These are phyloP conservation scores for Hawksworthiomyces lignivorus DNA, from an alignment of 2,329 filamentous ascomycete genomes.

Conservation along the genomic window DNA sequence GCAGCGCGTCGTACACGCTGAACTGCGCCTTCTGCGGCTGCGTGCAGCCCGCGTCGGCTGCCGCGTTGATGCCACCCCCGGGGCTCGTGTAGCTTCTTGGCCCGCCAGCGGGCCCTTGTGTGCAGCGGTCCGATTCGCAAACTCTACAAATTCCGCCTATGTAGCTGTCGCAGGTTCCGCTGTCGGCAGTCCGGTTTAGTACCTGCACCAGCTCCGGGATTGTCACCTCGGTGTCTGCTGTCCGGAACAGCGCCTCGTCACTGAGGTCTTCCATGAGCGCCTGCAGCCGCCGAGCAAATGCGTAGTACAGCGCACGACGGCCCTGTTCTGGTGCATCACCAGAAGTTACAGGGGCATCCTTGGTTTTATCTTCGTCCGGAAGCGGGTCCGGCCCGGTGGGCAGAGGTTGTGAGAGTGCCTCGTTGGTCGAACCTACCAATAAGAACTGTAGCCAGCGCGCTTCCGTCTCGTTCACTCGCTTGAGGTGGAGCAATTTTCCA, in stretches of 20 bases:
- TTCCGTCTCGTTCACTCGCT: conserved; percentile 20
- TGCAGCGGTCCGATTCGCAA: too few relatives aligned
- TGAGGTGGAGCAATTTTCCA: too few relatives aligned
- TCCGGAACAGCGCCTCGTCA: conserved; percentile 19
- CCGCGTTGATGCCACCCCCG: not conserved
- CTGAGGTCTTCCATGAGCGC: conserved; percentile 24
- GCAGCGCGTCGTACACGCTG: conserved; percentile 21
- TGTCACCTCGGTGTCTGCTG: conserved; percentile 14
- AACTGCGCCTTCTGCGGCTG: conserved; percentile 20
- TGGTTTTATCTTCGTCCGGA: not conserved
- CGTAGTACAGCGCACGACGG: conserved; percentile 21
- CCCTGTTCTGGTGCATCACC: conserved; percentile 7
- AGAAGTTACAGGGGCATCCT: not conserved
- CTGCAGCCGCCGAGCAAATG: conserved; percentile 26
- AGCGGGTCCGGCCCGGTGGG: conserved; percentile 4
- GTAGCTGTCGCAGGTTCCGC: not conserved
- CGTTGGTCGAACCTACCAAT: conserved; percentile 20
- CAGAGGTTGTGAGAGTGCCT: conserved; percentile 15
- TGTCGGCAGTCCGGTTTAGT: conserved; percentile 21
- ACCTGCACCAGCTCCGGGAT: conserved; percentile 21
- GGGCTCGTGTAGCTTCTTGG: not conserved
- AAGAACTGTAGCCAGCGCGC: conserved; percentile 27
- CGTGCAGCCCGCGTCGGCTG: not conserved
- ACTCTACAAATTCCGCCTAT: too few relatives aligned
- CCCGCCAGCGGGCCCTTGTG: not conserved